Base-by-base conservation (phyloP, 1,139 yeast genomes). In the Pichia sp. region DNA sequence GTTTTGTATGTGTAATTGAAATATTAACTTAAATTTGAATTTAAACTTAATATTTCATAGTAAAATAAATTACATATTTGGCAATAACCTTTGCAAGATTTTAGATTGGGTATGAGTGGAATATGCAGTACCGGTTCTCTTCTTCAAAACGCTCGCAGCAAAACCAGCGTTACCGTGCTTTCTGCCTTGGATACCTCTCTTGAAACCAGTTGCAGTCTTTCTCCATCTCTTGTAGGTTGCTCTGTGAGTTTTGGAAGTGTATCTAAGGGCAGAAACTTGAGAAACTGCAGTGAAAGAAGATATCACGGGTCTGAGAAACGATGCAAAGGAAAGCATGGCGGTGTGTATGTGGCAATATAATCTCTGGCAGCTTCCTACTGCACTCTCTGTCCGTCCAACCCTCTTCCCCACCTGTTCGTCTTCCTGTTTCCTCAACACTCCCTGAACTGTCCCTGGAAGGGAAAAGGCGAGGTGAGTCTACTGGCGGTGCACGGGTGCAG, bases 111-210 rank as follows among this genome's bases (percentile, higher is more conserved):
- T 69, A n/a, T 70, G 72, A 8, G 72, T 72, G 4, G 88, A 86
- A 35, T 68, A 61, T 4, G 76, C 76, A 41, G 77, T 79, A 5
- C 82, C 80, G 42, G 82, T 79, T 56, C 84, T 70, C 46, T 73
- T 79, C 32, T 74, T 70, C 52, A 87, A 65, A 7, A 80, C 69
- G 43, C 78, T 71, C 35, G 76, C 65, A 37, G 89, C 75, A 80
- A 93, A 88, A 21, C 95, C 91, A 4, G 89, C 87, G 56, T 87
- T 88, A 37, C 97, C 96, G 62, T 88, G 97, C 54, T 85, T 84
- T 65, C 95, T 76, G 10, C 95, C 94, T 18, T 94, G 85, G 54
- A 78, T 81, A 45, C 86, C 86, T 50, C 76, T 60, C 47, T 70
- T 65, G 57, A 69, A 79, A 18, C 65, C 70, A 18, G 40, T 24